Conservation (phyloP, 331 rosid species). For the Quercus phellos region DNA sequence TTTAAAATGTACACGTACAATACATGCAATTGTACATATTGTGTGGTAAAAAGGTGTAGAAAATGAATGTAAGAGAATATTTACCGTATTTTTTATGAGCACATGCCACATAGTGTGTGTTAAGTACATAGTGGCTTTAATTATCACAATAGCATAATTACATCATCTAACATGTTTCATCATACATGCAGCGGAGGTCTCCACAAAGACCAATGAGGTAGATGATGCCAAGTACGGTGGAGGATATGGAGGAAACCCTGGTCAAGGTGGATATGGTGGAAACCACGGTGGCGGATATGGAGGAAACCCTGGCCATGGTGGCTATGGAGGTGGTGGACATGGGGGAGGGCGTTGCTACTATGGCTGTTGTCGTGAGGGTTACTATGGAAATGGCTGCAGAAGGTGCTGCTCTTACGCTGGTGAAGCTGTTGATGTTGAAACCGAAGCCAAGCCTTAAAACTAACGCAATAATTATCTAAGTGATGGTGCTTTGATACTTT, state of each 20-base stretch:
- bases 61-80: background rate
- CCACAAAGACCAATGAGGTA: background rate
- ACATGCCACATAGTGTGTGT: background rate
- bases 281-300: background rate
- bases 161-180: background rate
- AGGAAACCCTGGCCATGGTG: background rate
- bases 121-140: background rate
- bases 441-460: constrained; percentile 22
- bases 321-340: background rate
- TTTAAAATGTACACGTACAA: too few relatives aligned
- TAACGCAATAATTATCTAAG: constrained; percentile 10
- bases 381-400: constrained; percentile 10
- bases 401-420: constrained; percentile 37
- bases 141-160: background rate
- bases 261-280: background rate
- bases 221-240: constrained; percentile 15
- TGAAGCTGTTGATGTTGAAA: constrained; percentile 24
- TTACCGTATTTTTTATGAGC: too few relatives aligned
- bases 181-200: background rate
- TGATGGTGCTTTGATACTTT: background rate
- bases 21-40: too few relatives aligned
- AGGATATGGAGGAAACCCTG: background rate
- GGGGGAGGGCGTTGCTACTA: background rate
- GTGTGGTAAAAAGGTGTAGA: too few relatives aligned
- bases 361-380: constrained; percentile 18